Evolutionary conservation across 1,284 basidiomycete genomes (phyloP).

Genomic region (Cerrena zonata): DNA sequence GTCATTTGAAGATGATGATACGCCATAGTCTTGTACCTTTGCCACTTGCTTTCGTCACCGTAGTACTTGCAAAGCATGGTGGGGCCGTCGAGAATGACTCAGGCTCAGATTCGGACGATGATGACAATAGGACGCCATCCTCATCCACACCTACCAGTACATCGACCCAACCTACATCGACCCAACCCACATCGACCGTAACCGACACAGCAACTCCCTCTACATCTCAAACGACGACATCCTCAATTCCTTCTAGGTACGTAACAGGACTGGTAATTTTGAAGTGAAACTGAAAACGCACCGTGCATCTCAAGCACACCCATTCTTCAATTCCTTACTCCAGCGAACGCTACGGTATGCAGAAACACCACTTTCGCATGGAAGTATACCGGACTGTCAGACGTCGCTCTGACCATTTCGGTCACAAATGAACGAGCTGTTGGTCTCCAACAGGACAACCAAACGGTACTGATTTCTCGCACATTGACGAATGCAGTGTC

Average conservation of each 20-base stretch:
- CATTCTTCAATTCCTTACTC: slow-evolving; percentile 17
- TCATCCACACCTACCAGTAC: not conserved
- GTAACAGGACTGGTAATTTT: not conserved
- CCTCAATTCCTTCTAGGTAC: not conserved
- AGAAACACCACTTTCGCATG: slow-evolving; percentile 16
- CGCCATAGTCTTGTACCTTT: not conserved
- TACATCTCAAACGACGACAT: not conserved
- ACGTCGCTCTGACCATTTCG: slow-evolving; percentile 18
- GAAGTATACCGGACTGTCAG: slow-evolving; percentile 9
- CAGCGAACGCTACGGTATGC: slow-evolving; percentile 21
- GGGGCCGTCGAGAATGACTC: not conserved
- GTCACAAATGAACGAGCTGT: slow-evolving; percentile 17
- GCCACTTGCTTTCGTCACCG: not conserved
- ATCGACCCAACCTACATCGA: not conserved
- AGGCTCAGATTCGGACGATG: not conserved
- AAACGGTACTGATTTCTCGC: slow-evolving; percentile 14
- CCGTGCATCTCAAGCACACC: not conserved
- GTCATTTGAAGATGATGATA: not conserved
- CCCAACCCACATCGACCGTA: not conserved
- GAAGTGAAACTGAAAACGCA: not conserved
- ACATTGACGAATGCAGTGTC: slow-evolving; percentile 18
- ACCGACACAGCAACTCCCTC: not conserved
- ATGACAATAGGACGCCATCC: not conserved
- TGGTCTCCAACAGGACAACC: not conserved
- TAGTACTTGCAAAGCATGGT: not conserved